Evolutionary conservation across 2,329 filamentous ascomycete species (phyloP).

Genomic region (Diaporthe nobilis): DNA sequence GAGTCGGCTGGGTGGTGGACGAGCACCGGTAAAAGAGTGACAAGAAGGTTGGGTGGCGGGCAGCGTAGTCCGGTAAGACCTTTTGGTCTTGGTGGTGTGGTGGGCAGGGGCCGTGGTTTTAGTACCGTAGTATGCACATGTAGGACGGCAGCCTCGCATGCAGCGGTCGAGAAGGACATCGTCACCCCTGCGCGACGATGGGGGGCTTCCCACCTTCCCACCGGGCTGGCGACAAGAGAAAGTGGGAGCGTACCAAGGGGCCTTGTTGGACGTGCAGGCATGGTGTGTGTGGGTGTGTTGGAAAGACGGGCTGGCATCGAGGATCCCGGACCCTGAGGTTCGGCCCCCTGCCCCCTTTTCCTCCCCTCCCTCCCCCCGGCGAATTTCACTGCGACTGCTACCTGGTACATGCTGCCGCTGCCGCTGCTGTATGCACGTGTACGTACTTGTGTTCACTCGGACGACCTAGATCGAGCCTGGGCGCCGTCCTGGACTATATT

Average conservation of each 20-base stretch:
- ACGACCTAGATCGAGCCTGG: slow-evolving; percentile 1
- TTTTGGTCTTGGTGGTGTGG: slow-evolving; percentile 15
- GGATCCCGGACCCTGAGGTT: slow-evolving; percentile 29
- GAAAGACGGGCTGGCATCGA: slow-evolving; percentile 3
- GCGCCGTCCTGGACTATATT: slow-evolving; percentile 20
- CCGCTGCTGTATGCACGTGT: not conserved
- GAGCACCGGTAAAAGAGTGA: slow-evolving; percentile 25
- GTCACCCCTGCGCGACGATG: slow-evolving; percentile 27
- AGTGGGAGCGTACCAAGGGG: slow-evolving; percentile 15
- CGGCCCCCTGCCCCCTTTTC: slow-evolving; percentile 19
- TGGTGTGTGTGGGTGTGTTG: slow-evolving; percentile 1
- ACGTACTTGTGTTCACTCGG: not conserved
- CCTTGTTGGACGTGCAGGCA: slow-evolving; percentile 5
- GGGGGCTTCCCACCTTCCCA: not conserved
- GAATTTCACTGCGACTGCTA: not conserved
- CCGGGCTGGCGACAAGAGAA: slow-evolving; percentile 9
- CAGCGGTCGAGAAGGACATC: slow-evolving; percentile 16
- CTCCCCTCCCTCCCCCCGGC: not conserved
- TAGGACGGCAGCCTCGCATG: slow-evolving; percentile 20
- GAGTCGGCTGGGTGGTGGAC: not conserved
- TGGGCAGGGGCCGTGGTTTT: slow-evolving; percentile 29
- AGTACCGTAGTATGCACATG: slow-evolving; percentile 4
- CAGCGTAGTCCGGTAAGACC: not conserved
- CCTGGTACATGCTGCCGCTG: not conserved
- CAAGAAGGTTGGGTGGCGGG: slow-evolving; percentile 16